Percentiles rank a stretch among this genome's conserved stretches.
Conservation (phyloP, 2,329 filamentous ascomycete species). For the Didymosphaeria variabile region DNA sequence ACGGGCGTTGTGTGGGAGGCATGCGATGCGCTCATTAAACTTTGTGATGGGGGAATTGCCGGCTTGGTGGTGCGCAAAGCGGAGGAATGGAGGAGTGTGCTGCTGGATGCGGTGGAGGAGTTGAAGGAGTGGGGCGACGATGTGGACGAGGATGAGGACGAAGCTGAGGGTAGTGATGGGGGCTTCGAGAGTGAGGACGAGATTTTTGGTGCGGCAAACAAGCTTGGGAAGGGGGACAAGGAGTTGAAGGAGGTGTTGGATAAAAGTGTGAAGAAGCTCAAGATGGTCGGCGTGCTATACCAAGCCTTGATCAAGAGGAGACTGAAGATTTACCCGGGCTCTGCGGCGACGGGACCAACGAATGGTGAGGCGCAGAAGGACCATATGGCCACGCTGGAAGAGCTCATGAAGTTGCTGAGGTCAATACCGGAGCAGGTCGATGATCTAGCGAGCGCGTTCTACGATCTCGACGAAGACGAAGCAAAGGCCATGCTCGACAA, state of each 20-base stretch:
- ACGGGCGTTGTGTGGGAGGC: constrained; percentile 85
- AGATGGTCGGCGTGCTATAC: constrained; percentile 74
- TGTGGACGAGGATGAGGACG: constrained; percentile 55
- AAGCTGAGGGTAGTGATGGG: constrained; percentile 49
- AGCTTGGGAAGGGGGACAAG: constrained; percentile 68
- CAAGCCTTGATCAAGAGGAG: constrained; percentile 75
- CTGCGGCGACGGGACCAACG: constrained; percentile 16
- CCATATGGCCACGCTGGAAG: constrained; percentile 57
- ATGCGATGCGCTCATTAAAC: constrained; percentile 75
- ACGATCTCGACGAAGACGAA: constrained; percentile 68
- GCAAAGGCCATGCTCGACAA: constrained; percentile 68
- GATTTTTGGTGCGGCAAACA: constrained; percentile 69
- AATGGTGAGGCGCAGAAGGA: constrained; percentile 6
- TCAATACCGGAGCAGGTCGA: constrained; percentile 73
- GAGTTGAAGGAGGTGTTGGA: constrained; percentile 74
- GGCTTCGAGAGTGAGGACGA: constrained; percentile 68
- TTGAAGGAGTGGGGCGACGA: constrained; percentile 88
- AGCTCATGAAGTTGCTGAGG: constrained; percentile 65
- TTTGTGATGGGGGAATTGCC: constrained; percentile 73
- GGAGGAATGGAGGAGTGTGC: constrained; percentile 75
- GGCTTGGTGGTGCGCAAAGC: constrained; percentile 76
- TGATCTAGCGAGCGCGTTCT: constrained; percentile 76
- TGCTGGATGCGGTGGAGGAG: constrained; percentile 86
- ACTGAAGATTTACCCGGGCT: constrained; percentile 63
- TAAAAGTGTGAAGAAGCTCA: constrained; percentile 69